Evolutionary conservation across 2,329 filamentous ascomycete species (phyloP), one percentile per base, ranked within the genome.

Genomic region (Fusarium newnesense): DNA sequence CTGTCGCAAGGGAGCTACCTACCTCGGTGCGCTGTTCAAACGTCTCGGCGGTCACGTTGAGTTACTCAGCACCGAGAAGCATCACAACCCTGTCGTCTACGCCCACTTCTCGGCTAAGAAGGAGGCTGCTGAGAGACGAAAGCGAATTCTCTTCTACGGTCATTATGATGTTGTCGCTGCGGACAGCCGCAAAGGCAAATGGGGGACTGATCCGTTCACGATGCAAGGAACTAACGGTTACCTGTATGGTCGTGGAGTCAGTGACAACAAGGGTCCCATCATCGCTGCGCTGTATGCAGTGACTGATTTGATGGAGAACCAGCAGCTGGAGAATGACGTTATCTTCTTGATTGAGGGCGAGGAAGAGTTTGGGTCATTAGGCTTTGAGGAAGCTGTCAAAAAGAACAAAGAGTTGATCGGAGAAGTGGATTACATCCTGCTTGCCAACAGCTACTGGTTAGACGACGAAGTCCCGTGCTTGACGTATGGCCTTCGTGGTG

Each of bases 401-500:
- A 88, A 90, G 71, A 91, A 96, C 82, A 97, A 97, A 81, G 87
- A 92, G 19, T 87, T 94, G 30, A 97, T 99, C 75, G 96, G 96
- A 3, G 87, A 94, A 15, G 91, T 99, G 5, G 96, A 99, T 82
- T 98, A 96, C 86, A 96, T 99, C 62, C 85, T 99, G 37, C 86
- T 99, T 42, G 96, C 96, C 28, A 99, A 99, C 85, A 98, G 95
- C 82, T 99, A 99, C 85, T 99, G 96, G 96, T 87, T 99, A 4
- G 95, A 98, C 79, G 96, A 99, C 79, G 93, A 97, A 74, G 95
- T 97, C 5, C 96, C 96, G 0, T 99, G 96, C 80, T 84, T 99
- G 64, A 99, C 96, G 0, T 99, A 99, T 71, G 96, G 96, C 2
- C 87, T 98, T 11, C 91, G 96, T 54, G 96, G 96, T 30, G 96